Conservation (phyloP, 2,329 filamentous ascomycete species). For the Aspergillus sp. region DNA sequence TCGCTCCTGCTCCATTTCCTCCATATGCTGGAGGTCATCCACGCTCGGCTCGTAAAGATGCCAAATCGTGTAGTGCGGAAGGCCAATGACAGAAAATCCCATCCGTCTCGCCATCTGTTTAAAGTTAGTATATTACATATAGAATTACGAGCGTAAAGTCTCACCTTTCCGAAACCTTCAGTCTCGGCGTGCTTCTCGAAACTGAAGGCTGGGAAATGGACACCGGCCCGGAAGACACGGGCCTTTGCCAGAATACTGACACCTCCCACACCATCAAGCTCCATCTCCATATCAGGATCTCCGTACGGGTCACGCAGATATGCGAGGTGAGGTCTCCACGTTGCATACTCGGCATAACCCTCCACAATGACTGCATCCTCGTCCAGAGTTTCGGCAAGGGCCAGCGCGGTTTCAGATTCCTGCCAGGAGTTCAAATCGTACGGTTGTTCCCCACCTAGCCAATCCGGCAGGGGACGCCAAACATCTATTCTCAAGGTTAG, state of each 20-base stretch:
- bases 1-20: slow-evolving; percentile 92
- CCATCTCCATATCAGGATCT: slow-evolving; percentile 99
- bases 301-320: slow-evolving; percentile 96
- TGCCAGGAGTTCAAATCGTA: slow-evolving; percentile 99
- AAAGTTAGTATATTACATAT: slow-evolving; percentile 18
- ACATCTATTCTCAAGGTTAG: slow-evolving; percentile 64
- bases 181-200: slow-evolving; percentile 99
- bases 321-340: slow-evolving; percentile 94
- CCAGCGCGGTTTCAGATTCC: slow-evolving; percentile 93
- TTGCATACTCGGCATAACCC: slow-evolving; percentile 97
- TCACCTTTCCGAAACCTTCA: slow-evolving; percentile 95
- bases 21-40: slow-evolving; percentile 96
- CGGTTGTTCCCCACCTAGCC: slow-evolving; percentile 96
- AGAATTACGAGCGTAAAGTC: slow-evolving; percentile 16
- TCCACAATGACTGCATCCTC: slow-evolving; percentile 99
- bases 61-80: slow-evolving; percentile 99
- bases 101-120: slow-evolving; percentile 92
- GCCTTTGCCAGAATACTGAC: slow-evolving; percentile 97
- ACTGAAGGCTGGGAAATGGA: slow-evolving; percentile 97
- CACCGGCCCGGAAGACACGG: slow-evolving; percentile 88
- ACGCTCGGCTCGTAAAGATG: slow-evolving; percentile 99
- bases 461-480: slow-evolving; percentile 97
- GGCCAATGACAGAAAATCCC: slow-evolving; percentile 90
- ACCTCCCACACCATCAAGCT: slow-evolving; percentile 95
- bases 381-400: slow-evolving; percentile 89